Base-by-base conservation (phyloP, 495 filamentous ascomycete genomes). In the Xylaria acuta region DNA sequence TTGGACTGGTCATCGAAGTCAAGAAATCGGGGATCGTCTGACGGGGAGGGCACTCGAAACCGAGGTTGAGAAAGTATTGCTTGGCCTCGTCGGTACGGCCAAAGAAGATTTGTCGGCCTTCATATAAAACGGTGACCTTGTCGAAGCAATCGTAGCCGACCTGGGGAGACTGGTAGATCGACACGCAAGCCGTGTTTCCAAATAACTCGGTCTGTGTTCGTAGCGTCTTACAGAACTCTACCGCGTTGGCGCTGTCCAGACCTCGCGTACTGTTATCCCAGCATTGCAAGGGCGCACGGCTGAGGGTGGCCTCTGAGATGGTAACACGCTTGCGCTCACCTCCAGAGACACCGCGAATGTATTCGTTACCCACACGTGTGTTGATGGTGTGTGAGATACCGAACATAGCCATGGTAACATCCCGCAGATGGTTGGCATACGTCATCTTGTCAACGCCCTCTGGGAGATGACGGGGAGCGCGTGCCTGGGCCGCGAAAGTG, bases 231-330 rank as follows among this genome's bases (percentile, higher is more conserved):
- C 89, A 88, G 65, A 95, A 97, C 76, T 95, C 91, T n/a, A 95
- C 80, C 49, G 93, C 93, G 34, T 91, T 95, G 70, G 92, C 90
- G 69, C 89, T 91, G 76, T 97, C 93, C 32, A 97, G 79, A 72
- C 93, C 93, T 79, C 93, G 85, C 7, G 93, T 95, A 71, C 89
- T 92, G 80, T 93, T 93, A 75, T 96, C 93, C 93, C 93, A 97
- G 83, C 92, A 94, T 75, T 93, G 91, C 16, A 97, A 79, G 0
- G 91, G 90, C 30, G 87, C 87, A 9, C 86, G 86, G 54, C 89
- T 90, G 30, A 94, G 82, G 8, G 87, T 86, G 30, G 86, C 86
- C 74, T 96, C 93, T 4, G 92, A 90, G 74, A 96, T 95, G 80
- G 90, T 93, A 60, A 94, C 92, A 72, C 94, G 89, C 82, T 95